Conservation (phyloP, 257 asterid genomes). For the Ballota nigra region DNA sequence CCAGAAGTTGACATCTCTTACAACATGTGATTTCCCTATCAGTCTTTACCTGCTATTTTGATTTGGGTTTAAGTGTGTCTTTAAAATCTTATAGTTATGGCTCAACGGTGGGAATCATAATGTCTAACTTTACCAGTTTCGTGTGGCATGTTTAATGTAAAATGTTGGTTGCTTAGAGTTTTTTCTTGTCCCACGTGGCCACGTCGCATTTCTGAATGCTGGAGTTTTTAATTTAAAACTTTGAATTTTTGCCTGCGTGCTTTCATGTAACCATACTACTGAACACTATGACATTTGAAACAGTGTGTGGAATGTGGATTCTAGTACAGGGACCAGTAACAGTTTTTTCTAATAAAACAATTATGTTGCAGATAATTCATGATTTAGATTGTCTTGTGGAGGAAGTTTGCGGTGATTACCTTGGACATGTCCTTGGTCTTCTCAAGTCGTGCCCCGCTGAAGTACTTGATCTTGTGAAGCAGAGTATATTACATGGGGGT, state of each 20-base stretch:
- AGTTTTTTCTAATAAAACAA: constrained; percentile 7
- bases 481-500: constrained; percentile 79
- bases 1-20: neutral
- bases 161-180: neutral
- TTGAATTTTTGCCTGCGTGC: neutral
- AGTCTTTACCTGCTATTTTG: neutral
- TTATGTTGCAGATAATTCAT: constrained; percentile 62
- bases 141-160: neutral
- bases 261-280: neutral
- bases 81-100: neutral
- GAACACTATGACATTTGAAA: constrained; percentile 3
- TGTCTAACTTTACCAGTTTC: neutral
- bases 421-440: constrained; percentile 62
- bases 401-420: constrained; percentile 71
- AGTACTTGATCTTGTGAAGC: constrained; percentile 80
- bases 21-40: neutral
- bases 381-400: constrained; percentile 63
- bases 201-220: neutral
- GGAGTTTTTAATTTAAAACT: neutral
- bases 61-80: neutral
- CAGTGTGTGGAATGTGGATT: too few relatives aligned
- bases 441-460: constrained; percentile 71
- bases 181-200: neutral
- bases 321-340: neutral
- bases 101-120: neutral